Percentiles rank a stretch among this genome's conserved stretches.
These are phyloP conservation scores for Hypomontagnella submonticulosa DNA, from an alignment of 495 filamentous ascomycete genomes.

Conservation along the genomic window DNA sequence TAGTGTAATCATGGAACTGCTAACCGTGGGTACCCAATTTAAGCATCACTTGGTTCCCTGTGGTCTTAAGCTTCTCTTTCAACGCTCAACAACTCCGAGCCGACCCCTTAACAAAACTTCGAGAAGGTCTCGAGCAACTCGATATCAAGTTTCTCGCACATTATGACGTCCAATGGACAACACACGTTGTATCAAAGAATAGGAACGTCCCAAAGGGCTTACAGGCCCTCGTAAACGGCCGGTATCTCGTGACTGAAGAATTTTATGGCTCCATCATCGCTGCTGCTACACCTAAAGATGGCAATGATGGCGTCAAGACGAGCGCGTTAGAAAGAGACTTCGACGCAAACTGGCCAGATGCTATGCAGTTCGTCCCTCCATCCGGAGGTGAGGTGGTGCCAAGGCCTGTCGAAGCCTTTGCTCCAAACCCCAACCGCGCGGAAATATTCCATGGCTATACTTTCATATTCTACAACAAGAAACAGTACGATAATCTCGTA, in stretches of 20 bases:
- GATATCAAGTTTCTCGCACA: slow-evolving; percentile 86
- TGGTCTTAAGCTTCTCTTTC: slow-evolving; percentile 84
- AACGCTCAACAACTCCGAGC: slow-evolving; percentile 76
- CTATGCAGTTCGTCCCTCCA: slow-evolving; percentile 75
- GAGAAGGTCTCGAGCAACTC: slow-evolving; percentile 75
- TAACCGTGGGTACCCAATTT: slow-evolving; percentile 15
- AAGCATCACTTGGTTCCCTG: slow-evolving; percentile 84
- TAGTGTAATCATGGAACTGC: not conserved
- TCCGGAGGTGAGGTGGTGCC: slow-evolving; percentile 77
- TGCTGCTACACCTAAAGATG: slow-evolving; percentile 70
- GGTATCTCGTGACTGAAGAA: slow-evolving; percentile 79
- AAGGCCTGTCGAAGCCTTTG: slow-evolving; percentile 70
- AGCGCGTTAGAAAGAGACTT: slow-evolving; percentile 86
- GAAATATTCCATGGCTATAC: slow-evolving; percentile 87
- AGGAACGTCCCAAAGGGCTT: slow-evolving; percentile 87
- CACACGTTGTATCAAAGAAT: slow-evolving; percentile 89
- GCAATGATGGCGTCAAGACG: slow-evolving; percentile 61
- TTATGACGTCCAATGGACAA: slow-evolving; percentile 76
- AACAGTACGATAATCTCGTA: slow-evolving; percentile 82
- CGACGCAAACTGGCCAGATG: slow-evolving; percentile 81
- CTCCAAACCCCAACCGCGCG: slow-evolving; percentile 70
- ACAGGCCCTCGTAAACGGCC: slow-evolving; percentile 87
- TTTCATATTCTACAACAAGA: slow-evolving; percentile 84
- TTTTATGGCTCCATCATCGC: slow-evolving; percentile 76
- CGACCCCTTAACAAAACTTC: slow-evolving; percentile 72